Percentiles rank a stretch among this genome's conserved stretches.
phyloP scores from a whole-genome alignment of 176 grass and related monocot species.

The Hsuehochloa calcarea region DNA sequence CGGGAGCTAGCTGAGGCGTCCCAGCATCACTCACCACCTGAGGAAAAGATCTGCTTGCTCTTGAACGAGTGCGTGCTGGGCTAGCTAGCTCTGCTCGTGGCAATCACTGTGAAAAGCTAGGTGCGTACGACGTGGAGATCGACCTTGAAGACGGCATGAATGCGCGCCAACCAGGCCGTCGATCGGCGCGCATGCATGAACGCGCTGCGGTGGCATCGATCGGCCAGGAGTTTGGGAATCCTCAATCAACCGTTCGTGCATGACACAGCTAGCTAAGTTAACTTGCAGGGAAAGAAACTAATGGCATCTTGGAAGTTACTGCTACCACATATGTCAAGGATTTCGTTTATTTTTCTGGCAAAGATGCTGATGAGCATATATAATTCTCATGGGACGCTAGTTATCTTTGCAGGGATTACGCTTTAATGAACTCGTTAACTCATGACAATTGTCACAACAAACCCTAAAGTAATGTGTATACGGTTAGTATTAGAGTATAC shows the following conservation, averaged over 20 bases:
- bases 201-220: not conserved
- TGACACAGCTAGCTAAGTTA: not conserved
- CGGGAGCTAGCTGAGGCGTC: slow-evolving; percentile 29
- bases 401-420: not conserved
- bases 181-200: not conserved
- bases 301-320: not conserved
- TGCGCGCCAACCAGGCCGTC: not conserved
- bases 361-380: not conserved
- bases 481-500: not conserved
- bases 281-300: not conserved
- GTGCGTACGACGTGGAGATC: not conserved
- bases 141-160: not conserved
- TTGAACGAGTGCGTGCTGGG: not conserved
- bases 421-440: not conserved
- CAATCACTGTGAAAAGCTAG: not conserved
- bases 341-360: not conserved
- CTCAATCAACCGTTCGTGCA: not conserved
- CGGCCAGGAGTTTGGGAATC: not conserved
- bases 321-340: not conserved
- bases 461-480: not conserved
- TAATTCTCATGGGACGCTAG: not conserved
- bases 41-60: not conserved
- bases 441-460: not conserved
- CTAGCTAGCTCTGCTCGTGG: not conserved
- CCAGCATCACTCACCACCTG: slow-evolving; percentile 3